Evolutionary conservation across 2,329 filamentous ascomycete genomes (phyloP), one percentile per base, ranked within the genome.

Genomic region (Xylaria polymorpha): DNA sequence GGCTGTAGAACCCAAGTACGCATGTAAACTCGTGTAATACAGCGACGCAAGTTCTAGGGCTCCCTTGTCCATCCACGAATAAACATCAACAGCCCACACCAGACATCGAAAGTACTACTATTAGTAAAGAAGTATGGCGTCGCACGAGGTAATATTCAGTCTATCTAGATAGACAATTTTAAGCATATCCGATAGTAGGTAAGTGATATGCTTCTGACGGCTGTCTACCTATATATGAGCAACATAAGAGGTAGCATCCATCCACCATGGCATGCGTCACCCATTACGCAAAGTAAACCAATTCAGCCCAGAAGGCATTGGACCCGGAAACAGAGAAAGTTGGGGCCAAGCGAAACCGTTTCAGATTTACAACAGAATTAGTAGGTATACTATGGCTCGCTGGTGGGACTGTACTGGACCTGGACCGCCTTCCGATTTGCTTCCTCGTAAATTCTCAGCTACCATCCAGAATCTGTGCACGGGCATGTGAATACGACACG

Each of bases 281-380:
- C 44, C n/a, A 60, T 60, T 20, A 39, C 12, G 18, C 10, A 15
- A 59, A 50, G 10, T 6, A 4, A 22, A 20, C 22, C 20, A 50
- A 14, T 50, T 39, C 20, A 50, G 46, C 5, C 3, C 12, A 50
- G 44, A 25, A 50, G 32, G 53, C 53, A 39, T 56, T 22, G n/a
- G 37, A 32, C 32, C 35, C 32, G 10, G 44, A 22, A 29, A 48
- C 37, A 53, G 37, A 18, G 43, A 53, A 43, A 53, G 43, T 32
- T 61, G 44, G 29, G 44, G 57, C n/a, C 25, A 50, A 50, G 58
- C 44, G 58, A 39, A 32, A 35, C 50, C 8, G 60, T 62, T 62
- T 62, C 60, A 37, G 37, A 35, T 15, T 32, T 39, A 57, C 50
- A 63, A 39, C 61, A 48, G 50, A 55, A 44, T 55, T 29, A n/a